Conservation (phyloP, 2,329 filamentous ascomycete species). For the Penicillium italicum region DNA sequence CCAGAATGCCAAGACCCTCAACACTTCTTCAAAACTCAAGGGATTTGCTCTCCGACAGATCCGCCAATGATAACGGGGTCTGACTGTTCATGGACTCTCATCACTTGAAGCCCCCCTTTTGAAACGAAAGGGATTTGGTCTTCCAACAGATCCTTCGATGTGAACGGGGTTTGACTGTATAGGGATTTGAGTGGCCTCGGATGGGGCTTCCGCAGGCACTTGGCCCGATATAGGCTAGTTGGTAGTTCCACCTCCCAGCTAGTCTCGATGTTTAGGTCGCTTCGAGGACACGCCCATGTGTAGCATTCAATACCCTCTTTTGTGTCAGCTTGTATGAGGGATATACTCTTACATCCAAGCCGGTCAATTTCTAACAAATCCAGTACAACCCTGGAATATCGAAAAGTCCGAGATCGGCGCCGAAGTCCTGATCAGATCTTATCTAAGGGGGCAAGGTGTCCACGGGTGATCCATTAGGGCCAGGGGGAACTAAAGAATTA, state of each 20-base stretch:
- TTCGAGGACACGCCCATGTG: neutral
- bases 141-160: neutral
- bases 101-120: neutral
- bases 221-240: neutral
- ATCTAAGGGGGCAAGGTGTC: constrained; percentile 10
- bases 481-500: neutral
- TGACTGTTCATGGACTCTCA: neutral
- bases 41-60: too few species aligned
- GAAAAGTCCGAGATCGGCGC: neutral
- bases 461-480: neutral
- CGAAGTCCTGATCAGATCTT: constrained; percentile 5
- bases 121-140: neutral
- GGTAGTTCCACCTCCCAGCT: neutral
- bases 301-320: neutral
- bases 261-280: neutral
- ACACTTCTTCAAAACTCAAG: neutral
- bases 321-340: neutral
- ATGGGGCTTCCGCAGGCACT: neutral
- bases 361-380: neutral
- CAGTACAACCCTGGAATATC: neutral
- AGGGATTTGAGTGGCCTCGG: neutral
- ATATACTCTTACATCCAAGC: neutral
- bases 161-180: neutral
- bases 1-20: neutral
- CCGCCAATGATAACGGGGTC: too few species aligned